These are phyloP conservation scores for Talaromyces sp. DNA, from an alignment of 2,329 filamentous ascomycete genomes.

Conservation along the genomic window DNA sequence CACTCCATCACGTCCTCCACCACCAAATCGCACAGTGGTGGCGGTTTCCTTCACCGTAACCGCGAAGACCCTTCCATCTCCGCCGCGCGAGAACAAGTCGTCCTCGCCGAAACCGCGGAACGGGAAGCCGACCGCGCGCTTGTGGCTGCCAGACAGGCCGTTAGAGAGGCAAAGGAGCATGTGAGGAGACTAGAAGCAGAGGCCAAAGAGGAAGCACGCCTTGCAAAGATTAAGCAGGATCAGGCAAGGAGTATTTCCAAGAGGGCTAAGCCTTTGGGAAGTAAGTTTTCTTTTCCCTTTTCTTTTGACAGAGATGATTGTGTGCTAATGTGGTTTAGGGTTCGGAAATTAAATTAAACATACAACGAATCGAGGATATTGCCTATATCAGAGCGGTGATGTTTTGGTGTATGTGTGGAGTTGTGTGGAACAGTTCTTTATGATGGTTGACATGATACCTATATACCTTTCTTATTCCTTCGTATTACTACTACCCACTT, in stretches of 20 bases:
- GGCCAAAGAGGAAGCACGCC: constrained; percentile 61
- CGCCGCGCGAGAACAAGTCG: constrained; percentile 59
- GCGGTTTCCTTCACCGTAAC: constrained; percentile 21
- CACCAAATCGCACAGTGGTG: neutral
- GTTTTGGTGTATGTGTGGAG: neutral
- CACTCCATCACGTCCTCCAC: neutral
- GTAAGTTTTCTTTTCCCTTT: constrained; percentile 37
- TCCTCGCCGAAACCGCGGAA: constrained; percentile 62
- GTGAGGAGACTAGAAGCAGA: constrained; percentile 63
- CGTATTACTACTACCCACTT: neutral
- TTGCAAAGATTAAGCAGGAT: constrained; percentile 65
- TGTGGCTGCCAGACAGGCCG: constrained; percentile 55
- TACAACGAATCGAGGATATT: too few relatives aligned
- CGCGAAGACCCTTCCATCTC: constrained; percentile 62
- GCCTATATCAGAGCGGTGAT: too few relatives aligned
- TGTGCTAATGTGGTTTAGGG: neutral
- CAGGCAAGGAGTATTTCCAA: constrained; percentile 65
- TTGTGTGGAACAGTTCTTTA: neutral
- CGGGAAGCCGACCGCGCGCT: constrained; percentile 63
- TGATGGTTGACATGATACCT: neutral
- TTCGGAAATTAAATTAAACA: neutral
- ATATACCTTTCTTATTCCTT: too few relatives aligned
- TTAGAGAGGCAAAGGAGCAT: constrained; percentile 62
- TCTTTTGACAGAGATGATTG: neutral
- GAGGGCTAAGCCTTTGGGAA: constrained; percentile 66